A percentile compares a stretch with the other conserved stretches of the same genome.
Conservation (phyloP, 2,329 filamentous ascomycete species). For the Drechslerella coelobrocha region DNA sequence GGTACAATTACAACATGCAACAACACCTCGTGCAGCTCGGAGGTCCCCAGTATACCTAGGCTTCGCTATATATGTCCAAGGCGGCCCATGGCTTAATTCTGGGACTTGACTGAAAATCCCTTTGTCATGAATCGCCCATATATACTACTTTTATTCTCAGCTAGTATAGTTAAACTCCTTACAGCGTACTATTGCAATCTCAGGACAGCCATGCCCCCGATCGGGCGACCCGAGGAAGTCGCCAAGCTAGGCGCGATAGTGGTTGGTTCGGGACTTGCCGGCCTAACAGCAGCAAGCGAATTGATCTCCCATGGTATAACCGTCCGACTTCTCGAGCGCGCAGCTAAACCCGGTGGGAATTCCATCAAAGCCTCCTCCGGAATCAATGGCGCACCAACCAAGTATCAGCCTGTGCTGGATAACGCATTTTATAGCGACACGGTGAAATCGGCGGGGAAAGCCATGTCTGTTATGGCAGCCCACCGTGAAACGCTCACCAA, state of each 20-base stretch:
- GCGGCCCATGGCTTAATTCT: no score
- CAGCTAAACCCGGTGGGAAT: constrained; percentile 68
- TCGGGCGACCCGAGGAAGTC: constrained; percentile 11
- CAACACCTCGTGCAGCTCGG: no score
- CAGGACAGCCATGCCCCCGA: constrained; percentile 14
- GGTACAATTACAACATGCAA: no score
- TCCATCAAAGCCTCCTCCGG: constrained; percentile 72
- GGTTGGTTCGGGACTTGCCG: constrained; percentile 71
- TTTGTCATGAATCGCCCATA: no score
- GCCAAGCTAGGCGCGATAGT: constrained; percentile 62
- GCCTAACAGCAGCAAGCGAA: constrained; percentile 67
- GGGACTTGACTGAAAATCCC: no score
- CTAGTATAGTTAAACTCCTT: no score
- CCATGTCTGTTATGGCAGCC: constrained; percentile 37
- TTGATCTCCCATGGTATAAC: constrained; percentile 64
- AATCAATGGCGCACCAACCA: constrained; percentile 69
- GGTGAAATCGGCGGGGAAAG: constrained; percentile 64
- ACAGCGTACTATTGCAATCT: no score
- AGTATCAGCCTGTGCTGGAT: constrained; percentile 63
- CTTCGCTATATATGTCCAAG: no score
- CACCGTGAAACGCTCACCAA: constrained; percentile 61
- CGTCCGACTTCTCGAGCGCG: constrained; percentile 68
- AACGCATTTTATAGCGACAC: constrained; percentile 66
- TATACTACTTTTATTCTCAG: no score
- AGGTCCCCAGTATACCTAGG: no score